phyloP scores from a whole-genome alignment of 202 grass and related monocot species.

The Musa balbisiana region DNA sequence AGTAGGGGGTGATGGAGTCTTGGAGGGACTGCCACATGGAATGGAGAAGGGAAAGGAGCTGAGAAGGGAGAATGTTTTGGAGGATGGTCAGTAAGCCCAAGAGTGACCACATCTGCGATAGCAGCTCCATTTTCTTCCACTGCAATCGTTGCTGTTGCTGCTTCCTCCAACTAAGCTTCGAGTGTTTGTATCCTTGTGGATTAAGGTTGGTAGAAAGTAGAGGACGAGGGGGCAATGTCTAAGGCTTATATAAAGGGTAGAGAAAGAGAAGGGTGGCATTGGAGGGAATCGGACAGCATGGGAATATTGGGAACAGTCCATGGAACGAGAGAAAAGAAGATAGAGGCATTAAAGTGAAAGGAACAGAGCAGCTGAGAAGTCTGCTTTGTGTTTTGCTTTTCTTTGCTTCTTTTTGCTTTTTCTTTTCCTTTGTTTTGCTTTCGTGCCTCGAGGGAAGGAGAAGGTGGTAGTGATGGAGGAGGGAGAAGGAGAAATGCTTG shows the following conservation, averaged over 20 bases:
- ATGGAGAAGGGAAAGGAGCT: slow-evolving; percentile 76
- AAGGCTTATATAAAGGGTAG: background rate
- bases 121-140: slow-evolving; percentile 50
- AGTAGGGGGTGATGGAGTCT: slow-evolving; percentile 85
- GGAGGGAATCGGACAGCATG: background rate
- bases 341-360: slow-evolving; percentile 35
- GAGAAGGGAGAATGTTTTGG: slow-evolving; percentile 90
- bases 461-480: background rate
- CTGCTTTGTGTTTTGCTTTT: slow-evolving; percentile 39
- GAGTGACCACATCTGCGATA: slow-evolving; percentile 96
- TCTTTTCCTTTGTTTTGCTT: slow-evolving; percentile 20
- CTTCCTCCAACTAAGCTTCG: slow-evolving; percentile 1
- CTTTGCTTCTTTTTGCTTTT: background rate
- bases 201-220: background rate
- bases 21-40: slow-evolving; percentile 89
- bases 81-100: slow-evolving; percentile 87
- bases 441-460: slow-evolving; percentile 8
- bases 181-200: slow-evolving; percentile 25
- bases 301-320: too few species aligned
- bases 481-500: background rate
- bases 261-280: slow-evolving; percentile 1
- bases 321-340: slow-evolving; percentile 1
- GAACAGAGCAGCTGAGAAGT: slow-evolving; percentile 21
- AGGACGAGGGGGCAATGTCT: background rate
- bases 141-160: slow-evolving; percentile 7